Evolutionary conservation across 306 rosid species (phyloP).

Genomic region (Vigna nakashimae): DNA sequence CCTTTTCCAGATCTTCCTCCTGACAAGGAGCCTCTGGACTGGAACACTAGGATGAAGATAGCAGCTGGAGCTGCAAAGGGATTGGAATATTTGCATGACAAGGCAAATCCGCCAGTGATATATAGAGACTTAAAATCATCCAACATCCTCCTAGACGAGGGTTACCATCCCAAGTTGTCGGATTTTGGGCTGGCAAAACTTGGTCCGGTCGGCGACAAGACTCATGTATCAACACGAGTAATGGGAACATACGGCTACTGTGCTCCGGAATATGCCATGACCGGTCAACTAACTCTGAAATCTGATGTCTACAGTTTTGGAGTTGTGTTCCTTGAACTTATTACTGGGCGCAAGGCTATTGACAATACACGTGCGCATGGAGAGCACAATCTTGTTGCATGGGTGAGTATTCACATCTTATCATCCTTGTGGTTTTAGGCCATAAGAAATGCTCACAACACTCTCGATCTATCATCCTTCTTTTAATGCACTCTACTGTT

Average conservation of each 20-base stretch:
- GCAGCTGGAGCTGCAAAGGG: conserved; percentile 99
- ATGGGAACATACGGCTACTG: conserved; percentile 99
- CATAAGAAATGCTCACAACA: background rate
- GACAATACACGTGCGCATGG: conserved; percentile 81
- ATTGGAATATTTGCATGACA: conserved; percentile 92
- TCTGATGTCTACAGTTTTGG: conserved; percentile 96
- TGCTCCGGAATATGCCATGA: conserved; percentile 99
- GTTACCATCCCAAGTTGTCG: conserved; percentile 88
- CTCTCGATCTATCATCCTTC: background rate
- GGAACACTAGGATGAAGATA: conserved; percentile 97
- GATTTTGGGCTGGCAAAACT: conserved; percentile 97
- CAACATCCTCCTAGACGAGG: conserved; percentile 91
- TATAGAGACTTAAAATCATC: conserved; percentile 95
- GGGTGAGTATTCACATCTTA: conserved; percentile 65
- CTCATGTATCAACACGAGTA: conserved; percentile 95
- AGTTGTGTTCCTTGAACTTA: conserved; percentile 95
- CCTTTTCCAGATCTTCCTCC: conserved; percentile 73
- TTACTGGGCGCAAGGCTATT: conserved; percentile 94
- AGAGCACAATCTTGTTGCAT: conserved; percentile 96
- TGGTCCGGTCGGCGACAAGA: conserved; percentile 96
- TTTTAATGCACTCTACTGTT: background rate
- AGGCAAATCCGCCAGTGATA: conserved; percentile 95
- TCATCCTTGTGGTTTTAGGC: background rate
- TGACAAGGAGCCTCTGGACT: conserved; percentile 86
- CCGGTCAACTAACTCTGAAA: conserved; percentile 91